Conservation (phyloP, 176 grass and related monocot genomes). For the Hordeum vulgare region DNA sequence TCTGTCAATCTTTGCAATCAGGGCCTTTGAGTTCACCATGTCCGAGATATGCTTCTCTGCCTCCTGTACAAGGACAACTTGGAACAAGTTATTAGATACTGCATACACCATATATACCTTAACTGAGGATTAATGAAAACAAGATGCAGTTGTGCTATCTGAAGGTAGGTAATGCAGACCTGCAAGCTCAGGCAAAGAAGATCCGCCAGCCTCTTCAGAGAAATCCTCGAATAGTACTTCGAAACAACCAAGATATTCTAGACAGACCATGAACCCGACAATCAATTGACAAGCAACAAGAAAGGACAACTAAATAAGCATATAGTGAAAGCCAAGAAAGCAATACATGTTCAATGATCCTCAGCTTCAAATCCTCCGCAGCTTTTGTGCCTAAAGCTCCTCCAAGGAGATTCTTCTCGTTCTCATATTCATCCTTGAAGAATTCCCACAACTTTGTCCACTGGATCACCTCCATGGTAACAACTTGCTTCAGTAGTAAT, state of each 20-base stretch:
- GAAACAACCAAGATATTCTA: conserved; percentile 99
- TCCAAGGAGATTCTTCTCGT: conserved; percentile 78
- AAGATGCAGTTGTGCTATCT: background rate
- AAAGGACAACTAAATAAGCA: background rate
- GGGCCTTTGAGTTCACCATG: conserved; percentile 85
- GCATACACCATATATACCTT: background rate
- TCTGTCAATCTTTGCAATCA: conserved; percentile 85
- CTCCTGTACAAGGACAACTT: conserved; percentile 36
- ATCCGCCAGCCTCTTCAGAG: conserved; percentile 71
- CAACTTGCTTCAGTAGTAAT: conserved; percentile 72
- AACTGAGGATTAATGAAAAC: background rate
- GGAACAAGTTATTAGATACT: background rate
- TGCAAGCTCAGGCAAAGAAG: conserved; percentile 80
- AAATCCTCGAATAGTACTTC: conserved; percentile 95
- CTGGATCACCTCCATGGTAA: conserved; percentile 96
- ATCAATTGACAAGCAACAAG: conserved; percentile 5
- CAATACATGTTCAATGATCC: conserved; percentile 89
- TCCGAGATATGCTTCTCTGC: conserved; percentile 91
- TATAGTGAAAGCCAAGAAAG: background rate
- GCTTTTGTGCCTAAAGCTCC: conserved; percentile 75
- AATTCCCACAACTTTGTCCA: conserved; percentile 83
- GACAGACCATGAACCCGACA: background rate
- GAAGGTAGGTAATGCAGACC: conserved; percentile 26
- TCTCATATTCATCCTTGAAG: conserved; percentile 68
- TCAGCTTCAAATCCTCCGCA: conserved; percentile 72